These are phyloP conservation scores for Lepiota subincarnata DNA, from an alignment of 768 basidiomycete species.

Conservation along the genomic window DNA sequence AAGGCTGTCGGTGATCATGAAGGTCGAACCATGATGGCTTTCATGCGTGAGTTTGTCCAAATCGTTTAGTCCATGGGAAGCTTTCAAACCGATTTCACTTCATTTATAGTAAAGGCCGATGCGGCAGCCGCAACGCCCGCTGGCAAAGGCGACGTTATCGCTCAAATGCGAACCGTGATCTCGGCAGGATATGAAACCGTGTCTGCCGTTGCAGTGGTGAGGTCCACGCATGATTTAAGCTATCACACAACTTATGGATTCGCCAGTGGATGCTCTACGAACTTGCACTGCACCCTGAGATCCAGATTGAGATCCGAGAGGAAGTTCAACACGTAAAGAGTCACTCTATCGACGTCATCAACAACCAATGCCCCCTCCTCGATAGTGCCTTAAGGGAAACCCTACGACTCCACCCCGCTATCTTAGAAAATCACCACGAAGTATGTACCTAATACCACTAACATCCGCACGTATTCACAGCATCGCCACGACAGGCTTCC, in stretches of 20 bases:
- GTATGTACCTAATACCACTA: conserved; percentile 20
- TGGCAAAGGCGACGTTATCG: conserved; percentile 46
- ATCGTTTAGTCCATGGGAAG: not conserved
- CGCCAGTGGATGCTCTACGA: conserved; percentile 64
- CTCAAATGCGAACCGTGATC: conserved; percentile 61
- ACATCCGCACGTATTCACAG: conserved; percentile 7
- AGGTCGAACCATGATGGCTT: conserved; percentile 47
- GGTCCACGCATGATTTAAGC: conserved; percentile 16
- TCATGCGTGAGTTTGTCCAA: conserved; percentile 41
- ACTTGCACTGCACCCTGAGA: conserved; percentile 43
- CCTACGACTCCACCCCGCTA: conserved; percentile 56
- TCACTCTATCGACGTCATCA: conserved; percentile 49
- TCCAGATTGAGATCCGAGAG: conserved; percentile 55
- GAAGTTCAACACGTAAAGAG: conserved; percentile 44
- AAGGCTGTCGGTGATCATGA: conserved; percentile 40
- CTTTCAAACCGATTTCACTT: not conserved
- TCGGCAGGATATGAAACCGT: conserved; percentile 58
- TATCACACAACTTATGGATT: conserved; percentile 9
- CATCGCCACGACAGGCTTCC: conserved; percentile 34
- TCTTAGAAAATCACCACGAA: conserved; percentile 65
- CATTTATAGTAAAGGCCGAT: conserved; percentile 37
- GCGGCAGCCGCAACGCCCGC: conserved; percentile 29
- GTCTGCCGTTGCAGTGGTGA: conserved; percentile 41
- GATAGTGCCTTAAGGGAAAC: conserved; percentile 62
- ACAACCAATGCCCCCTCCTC: conserved; percentile 46